Percentiles rank a stretch among this genome's conserved stretches.
These are phyloP conservation scores for Firmiana major DNA, from an alignment of 345 rosid species.

Conservation along the genomic window DNA sequence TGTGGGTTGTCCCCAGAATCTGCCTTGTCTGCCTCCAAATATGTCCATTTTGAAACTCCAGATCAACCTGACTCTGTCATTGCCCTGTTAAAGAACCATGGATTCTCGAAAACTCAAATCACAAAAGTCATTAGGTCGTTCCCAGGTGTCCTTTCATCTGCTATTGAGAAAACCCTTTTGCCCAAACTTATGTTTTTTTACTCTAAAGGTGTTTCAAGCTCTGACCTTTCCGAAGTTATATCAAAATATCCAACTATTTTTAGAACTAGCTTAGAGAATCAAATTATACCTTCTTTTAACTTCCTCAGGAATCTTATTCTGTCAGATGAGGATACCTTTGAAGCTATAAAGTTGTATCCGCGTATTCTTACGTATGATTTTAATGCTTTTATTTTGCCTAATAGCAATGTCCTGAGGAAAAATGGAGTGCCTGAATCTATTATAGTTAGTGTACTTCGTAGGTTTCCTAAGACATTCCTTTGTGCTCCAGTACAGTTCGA, in stretches of 20 bases:
- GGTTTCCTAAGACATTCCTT: not conserved
- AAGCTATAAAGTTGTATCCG: not conserved
- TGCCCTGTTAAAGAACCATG: not conserved
- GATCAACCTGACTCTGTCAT: not conserved
- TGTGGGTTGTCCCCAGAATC: constrained; percentile 30
- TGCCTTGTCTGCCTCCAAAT: not conserved
- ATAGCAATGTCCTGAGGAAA: constrained; percentile 10
- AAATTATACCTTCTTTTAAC: constrained; percentile 6
- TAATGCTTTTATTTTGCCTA: not conserved
- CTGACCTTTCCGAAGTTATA: not conserved
- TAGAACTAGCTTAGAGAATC: not conserved
- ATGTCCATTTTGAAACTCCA: not conserved
- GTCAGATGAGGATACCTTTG: not conserved
- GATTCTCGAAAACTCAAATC: not conserved
- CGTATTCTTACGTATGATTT: not conserved
- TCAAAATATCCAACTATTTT: not conserved
- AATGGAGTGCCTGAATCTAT: constrained; percentile 16
- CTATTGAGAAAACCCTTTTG: constrained; percentile 14
- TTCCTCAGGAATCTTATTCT: constrained; percentile 6
- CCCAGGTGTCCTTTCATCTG: not conserved
- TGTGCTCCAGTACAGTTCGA: not conserved
- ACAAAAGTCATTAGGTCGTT: not conserved
- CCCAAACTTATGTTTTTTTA: constrained; percentile 20
- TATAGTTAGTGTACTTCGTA: not conserved
- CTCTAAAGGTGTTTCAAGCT: constrained; percentile 14